Conservation (phyloP, 352 stramenopile species). For the Globisporangium takayamanum region DNA sequence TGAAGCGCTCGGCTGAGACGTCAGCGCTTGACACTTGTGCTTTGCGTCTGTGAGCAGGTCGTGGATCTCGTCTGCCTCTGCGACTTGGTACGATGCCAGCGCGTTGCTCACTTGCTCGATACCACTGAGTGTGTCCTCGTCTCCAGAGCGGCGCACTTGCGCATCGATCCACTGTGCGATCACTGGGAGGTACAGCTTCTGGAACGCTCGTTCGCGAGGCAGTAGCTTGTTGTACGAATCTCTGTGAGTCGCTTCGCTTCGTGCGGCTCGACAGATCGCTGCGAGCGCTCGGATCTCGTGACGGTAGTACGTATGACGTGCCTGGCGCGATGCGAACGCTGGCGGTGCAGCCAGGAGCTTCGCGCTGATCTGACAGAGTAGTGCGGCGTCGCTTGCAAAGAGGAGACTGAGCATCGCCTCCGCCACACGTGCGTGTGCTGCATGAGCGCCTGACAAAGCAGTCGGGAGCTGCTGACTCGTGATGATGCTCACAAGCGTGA, state of each 20-base stretch:
- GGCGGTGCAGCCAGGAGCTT: conserved; percentile 24
- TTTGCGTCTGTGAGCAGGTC: neutral
- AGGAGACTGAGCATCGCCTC: conserved; percentile 22
- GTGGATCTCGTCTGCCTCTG: neutral
- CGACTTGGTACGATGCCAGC: neutral
- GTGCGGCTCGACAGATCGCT: neutral
- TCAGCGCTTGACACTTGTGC: neutral
- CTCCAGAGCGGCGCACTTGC: neutral
- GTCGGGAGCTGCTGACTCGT: conserved; percentile 21
- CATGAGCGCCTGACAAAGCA: neutral
- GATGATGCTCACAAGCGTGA: conserved; percentile 28
- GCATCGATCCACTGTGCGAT: neutral
- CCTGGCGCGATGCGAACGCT: conserved; percentile 15
- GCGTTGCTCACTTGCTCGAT: neutral
- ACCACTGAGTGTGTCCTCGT: neutral
- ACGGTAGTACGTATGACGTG: conserved; percentile 13
- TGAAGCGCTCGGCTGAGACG: neutral
- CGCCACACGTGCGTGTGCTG: conserved; percentile 11
- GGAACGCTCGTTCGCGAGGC: neutral
- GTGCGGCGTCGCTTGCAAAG: conserved; percentile 14
- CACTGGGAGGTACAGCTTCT: neutral
- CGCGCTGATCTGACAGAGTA: conserved; percentile 9
- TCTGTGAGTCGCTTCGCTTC: neutral
- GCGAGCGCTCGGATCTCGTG: conserved; percentile 5
- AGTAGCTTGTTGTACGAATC: neutral